Base-by-base conservation (phyloP, 2,329 filamentous ascomycete genomes). In the Lasiodiplodia hormozganensis region DNA sequence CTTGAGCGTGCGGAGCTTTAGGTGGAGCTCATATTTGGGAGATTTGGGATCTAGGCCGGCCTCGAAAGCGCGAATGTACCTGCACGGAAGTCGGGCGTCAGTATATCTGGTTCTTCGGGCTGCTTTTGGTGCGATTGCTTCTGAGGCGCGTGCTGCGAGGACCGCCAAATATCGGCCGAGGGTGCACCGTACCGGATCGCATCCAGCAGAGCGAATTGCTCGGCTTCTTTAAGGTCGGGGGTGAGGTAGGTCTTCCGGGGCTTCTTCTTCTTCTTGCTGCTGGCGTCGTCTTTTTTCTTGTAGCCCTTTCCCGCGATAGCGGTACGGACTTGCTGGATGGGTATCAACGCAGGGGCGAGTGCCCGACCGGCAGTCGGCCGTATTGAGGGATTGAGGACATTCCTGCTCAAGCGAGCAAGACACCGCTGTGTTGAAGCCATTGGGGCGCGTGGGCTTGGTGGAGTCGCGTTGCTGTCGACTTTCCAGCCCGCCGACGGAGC, bases 61-160 rank as follows among this genome's bases (percentile, higher is more conserved):
- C 87, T 99, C 96, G 76, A 91, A 90, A 58, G 96, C 95, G 75
- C 93, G 92, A 72, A 99, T 88, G 78, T 97, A 96, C 78, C 94
- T 97, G 73, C 34, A 69, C 34, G 12, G 25, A 3, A 49, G 66
- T 34, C 67, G 70, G 73, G 58, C 11, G 52, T 52, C 40, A 34
- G 38, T 40, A 28, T 31, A 21, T 28, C 18, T 52, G 36, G 4
- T 66, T 57, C 25, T 43, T 14, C 51, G 31, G 25, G 8, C 8
- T 47, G 49, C 21, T 16, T 60, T 38, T 21, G 58, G 18, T 14
- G 31, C 21, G 14, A n/a, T 54, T 16, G 43, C 36, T 47, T 47
- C n/a, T 47, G 43, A 36, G 53, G 57, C 57, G 40, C 57, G 16
- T 36, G 21, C 18, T 14, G 21, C 5, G n/a, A 10, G 28, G 23